Base-by-base conservation (phyloP, 108 stramenopile species). In the Stephanodiscus triporus region DNA sequence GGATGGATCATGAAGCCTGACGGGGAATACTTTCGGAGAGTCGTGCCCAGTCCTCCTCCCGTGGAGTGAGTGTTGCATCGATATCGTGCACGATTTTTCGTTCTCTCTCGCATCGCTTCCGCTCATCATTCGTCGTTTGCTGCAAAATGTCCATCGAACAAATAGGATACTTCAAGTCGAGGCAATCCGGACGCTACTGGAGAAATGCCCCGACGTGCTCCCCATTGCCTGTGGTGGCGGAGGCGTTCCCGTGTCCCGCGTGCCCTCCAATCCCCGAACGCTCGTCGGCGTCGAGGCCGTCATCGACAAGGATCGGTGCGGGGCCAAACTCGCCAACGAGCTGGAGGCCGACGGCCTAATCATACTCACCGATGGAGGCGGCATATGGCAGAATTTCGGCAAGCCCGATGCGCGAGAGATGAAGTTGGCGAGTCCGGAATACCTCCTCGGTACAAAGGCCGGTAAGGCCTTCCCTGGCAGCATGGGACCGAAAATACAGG, bases 151-250 rank as follows among this genome's bases (percentile, higher is more conserved):
- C 32, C 13, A 32, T 1, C 23, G 11, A 27, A 51, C 51, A 17
- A n/a, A 56, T 26, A 78, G 78, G 75, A 91, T 93, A 47, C 68
- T 93, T 51, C 92, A 93, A 82, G 66, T 93, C n/a, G 89, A 89
- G 2, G 89, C 92, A 38, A 84, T 91, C 66, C 65, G 63, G 51
- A 73, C 87, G 0, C 66, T 93, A 17, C 59, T 93, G 26, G 80
- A 90, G 60, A 63, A 84, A 54, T 40, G 50, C 40, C 81, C 84
- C 17, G 40, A 71, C n/a, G 63, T 82, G 24, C 80, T 93, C 13
- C 87, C 88, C 38, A 91, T 93, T 68, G 92, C 89, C 22, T 90
- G 89, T 63, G 92, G 92, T 24, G 92, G 92, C 19, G 92, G 92
- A 3, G 92, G 92, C 42, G 85, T 90, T 8, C 92, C 92, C 10